Evolutionary conservation across 2,329 filamentous ascomycete species (phyloP).

Genomic region (Aspergillus sp.): DNA sequence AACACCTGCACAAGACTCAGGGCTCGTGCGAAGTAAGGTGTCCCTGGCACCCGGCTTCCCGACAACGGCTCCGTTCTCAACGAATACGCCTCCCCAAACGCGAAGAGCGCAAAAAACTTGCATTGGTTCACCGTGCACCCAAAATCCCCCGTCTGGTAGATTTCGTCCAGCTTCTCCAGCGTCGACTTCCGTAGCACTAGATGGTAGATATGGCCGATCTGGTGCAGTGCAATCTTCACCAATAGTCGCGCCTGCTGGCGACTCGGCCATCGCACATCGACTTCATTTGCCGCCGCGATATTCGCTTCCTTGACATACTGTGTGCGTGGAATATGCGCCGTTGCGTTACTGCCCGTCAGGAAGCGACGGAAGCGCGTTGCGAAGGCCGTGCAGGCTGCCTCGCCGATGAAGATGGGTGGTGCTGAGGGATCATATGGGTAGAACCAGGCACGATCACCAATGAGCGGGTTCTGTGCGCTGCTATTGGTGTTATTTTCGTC

Average conservation of each 20-base stretch:
- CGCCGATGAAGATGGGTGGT: constrained; percentile 22
- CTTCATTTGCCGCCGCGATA: constrained; percentile 12
- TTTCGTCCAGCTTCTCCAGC: constrained; percentile 26
- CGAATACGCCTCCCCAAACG: constrained; percentile 34
- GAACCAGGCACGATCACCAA: constrained; percentile 22
- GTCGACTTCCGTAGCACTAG: constrained; percentile 24
- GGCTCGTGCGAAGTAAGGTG: constrained; percentile 31
- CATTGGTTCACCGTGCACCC: constrained; percentile 32
- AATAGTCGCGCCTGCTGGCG: constrained; percentile 22
- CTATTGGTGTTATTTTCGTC: constrained; percentile 22
- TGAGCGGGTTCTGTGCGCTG: constrained; percentile 13
- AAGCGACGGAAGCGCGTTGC: constrained; percentile 25
- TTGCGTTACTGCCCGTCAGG: constrained; percentile 13
- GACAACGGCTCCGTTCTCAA: constrained; percentile 9
- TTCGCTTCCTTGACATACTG: constrained; percentile 20
- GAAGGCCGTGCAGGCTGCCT: constrained; percentile 28
- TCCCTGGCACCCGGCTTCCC: constrained; percentile 27
- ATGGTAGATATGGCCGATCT: constrained; percentile 24
- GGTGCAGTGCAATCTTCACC: constrained; percentile 21
- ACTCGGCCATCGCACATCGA: constrained; percentile 18
- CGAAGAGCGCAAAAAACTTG: constrained; percentile 37
- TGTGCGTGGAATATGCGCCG: constrained; percentile 15
- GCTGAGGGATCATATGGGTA: constrained; percentile 18
- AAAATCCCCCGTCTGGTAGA: constrained; percentile 21
- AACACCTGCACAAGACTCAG: constrained; percentile 30